A percentile compares a stretch with the other conserved stretches of the same genome.
Conservation (phyloP, 2,329 filamentous ascomycete species). For the Aurifilum marmelostoma region DNA sequence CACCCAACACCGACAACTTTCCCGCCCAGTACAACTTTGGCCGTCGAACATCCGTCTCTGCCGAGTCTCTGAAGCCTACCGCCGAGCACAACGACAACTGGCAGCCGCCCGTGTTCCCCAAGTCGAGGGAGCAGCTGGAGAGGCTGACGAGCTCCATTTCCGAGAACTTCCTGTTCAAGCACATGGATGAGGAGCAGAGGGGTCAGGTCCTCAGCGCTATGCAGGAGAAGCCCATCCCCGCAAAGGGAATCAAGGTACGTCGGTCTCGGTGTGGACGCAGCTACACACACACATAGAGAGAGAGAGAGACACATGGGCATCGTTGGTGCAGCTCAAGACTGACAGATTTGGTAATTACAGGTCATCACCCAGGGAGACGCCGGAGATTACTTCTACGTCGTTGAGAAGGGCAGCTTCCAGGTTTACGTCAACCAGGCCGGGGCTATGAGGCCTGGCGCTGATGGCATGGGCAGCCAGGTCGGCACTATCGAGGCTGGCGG, state of each 20-base stretch:
- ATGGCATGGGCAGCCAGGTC: slow-evolving; percentile 84
- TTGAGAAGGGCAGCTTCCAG: slow-evolving; percentile 88
- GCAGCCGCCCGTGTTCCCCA: slow-evolving; percentile 83
- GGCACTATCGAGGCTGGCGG: slow-evolving; percentile 82
- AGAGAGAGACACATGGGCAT: background rate
- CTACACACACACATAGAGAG: background rate
- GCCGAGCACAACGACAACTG: slow-evolving; percentile 85
- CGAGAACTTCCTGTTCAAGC: slow-evolving; percentile 90
- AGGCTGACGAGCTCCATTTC: slow-evolving; percentile 82
- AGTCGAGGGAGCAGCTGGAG: slow-evolving; percentile 77
- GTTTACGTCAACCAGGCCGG: slow-evolving; percentile 85
- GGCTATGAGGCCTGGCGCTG: slow-evolving; percentile 74
- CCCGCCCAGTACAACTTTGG: slow-evolving; percentile 93
- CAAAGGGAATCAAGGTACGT: slow-evolving; percentile 75
- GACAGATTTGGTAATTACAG: slow-evolving; percentile 47
- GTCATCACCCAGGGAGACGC: slow-evolving; percentile 95
- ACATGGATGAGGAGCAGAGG: slow-evolving; percentile 92
- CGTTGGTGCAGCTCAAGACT: slow-evolving; percentile 7
- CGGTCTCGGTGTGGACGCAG: background rate
- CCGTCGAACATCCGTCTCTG: slow-evolving; percentile 93
- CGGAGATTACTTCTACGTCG: slow-evolving; percentile 97
- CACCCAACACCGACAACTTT: slow-evolving; percentile 69
- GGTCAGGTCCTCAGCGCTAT: slow-evolving; percentile 85
- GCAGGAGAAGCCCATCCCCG: slow-evolving; percentile 92
- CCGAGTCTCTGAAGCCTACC: slow-evolving; percentile 91